These are phyloP conservation scores for Canavalia ensiformis DNA, from an alignment of 306 rosid genomes.

Conservation along the genomic window DNA sequence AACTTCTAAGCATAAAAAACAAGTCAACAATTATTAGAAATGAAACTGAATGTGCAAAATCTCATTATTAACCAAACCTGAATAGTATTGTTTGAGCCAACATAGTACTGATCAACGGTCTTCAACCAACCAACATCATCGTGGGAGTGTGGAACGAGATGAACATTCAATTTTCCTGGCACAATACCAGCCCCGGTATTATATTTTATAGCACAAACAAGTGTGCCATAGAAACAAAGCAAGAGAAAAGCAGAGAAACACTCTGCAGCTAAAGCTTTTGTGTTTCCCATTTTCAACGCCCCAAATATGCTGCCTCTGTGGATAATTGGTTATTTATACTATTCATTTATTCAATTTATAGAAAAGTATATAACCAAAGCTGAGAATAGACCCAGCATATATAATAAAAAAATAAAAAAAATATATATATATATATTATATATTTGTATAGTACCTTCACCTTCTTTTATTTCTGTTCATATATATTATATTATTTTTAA, in stretches of 20 bases:
- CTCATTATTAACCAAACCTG: slow-evolving; percentile 57
- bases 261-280: background rate
- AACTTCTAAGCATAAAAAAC: background rate
- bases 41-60: background rate
- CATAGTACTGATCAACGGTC: slow-evolving; percentile 86
- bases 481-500: no score
- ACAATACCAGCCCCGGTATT: slow-evolving; percentile 62
- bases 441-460: no score
- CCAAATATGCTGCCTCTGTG: background rate
- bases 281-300: slow-evolving; percentile 49
- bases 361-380: background rate
- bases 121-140: slow-evolving; percentile 98
- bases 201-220: slow-evolving; percentile 61
- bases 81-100: slow-evolving; percentile 81
- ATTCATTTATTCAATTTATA: background rate
- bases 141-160: slow-evolving; percentile 82
- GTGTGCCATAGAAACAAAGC: slow-evolving; percentile 49
- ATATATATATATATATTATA: no score
- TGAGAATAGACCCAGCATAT: background rate
- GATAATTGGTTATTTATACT: background rate
- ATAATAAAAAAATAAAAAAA: background rate
- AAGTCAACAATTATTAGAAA: background rate
- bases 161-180: slow-evolving; percentile 83
- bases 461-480: no score
- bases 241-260: slow-evolving; percentile 43